Base-by-base conservation (phyloP, 495 filamentous ascomycete species). In the Xylaria castorea region DNA sequence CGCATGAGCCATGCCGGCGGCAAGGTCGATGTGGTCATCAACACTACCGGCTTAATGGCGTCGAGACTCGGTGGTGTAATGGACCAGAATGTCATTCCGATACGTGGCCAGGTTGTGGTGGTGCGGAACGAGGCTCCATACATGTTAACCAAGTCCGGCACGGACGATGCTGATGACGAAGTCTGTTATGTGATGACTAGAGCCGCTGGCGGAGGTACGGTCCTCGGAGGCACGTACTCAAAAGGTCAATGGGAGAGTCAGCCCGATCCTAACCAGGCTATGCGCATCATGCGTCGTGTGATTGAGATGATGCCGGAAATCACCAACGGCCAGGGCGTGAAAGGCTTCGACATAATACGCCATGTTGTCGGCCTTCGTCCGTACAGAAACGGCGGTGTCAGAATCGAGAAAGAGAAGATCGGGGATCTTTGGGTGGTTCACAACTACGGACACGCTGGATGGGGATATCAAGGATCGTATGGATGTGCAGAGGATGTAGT, bases 401-500 rank as follows among this genome's bases (percentile, higher is more conserved):
- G 96, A 51, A 86, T 98, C 58, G 96, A 97, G 82, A 93, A 88
- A 79, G 94, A 98, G 80, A 85, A 84, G 73, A 88, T 94, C 27
- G 91, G 87, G n/a, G 86, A 77, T 36, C 85, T 89, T 0, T 89
- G 87, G 83, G 89, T 97, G 12, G 94, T 99, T 72, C 96, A 99
- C 79, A 95, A 97, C 75, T 99, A 99, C 79, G 97, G 97, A 12
- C 95, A 97, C 84, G 94, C 93, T 0, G 96, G 96, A 0, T 97
- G 94, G 85, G 96, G 91, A 68, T 94, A 97, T 77, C 96, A 99
- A 80, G 88, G 90, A 32, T 92, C 90, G 22, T 99, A 93, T 81
- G 96, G 96, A 1, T 94, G 93, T 82, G 90, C 94, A 0, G 82
- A 90, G 74, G 85, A 87, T 60, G 92, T 90, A 1, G 87, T 92